Conservation (phyloP, 345 rosid genomes). For the Boechera divaricarpa region DNA sequence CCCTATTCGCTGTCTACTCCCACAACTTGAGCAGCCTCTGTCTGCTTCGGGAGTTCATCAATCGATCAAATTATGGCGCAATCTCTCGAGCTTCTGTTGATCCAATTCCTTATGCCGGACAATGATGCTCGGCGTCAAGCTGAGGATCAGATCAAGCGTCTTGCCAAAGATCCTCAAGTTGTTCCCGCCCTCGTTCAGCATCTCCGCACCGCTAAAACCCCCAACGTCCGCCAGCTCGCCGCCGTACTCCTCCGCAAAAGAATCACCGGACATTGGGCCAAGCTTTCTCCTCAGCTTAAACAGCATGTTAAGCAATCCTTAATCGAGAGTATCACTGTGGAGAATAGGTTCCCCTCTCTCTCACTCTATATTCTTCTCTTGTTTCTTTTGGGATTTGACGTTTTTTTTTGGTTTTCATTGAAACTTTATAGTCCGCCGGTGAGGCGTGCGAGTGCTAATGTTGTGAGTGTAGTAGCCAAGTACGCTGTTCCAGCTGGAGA, state of each 20-base stretch:
- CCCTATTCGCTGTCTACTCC: slow-evolving; percentile 39
- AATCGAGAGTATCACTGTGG: slow-evolving; percentile 91
- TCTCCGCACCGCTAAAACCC: slow-evolving; percentile 99
- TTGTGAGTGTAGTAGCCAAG: slow-evolving; percentile 91
- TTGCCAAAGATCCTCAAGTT: slow-evolving; percentile 97
- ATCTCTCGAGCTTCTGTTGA: slow-evolving; percentile 84
- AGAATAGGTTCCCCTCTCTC: slow-evolving; percentile 63
- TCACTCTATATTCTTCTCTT: not conserved
- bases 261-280: slow-evolving; percentile 99
- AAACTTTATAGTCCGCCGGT: slow-evolving; percentile 68
- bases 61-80: slow-evolving; percentile 66
- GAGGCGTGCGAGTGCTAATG: slow-evolving; percentile 98
- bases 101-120: slow-evolving; percentile 99
- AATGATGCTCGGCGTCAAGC: slow-evolving; percentile 98
- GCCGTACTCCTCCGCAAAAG: slow-evolving; percentile 99
- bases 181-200: slow-evolving; percentile 96
- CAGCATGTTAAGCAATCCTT: slow-evolving; percentile 85
- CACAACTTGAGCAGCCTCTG: slow-evolving; percentile 36
- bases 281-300: slow-evolving; percentile 82
- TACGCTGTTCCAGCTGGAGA: slow-evolving; percentile 96
- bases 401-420: not conserved
- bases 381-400: not conserved
- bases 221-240: slow-evolving; percentile 97
- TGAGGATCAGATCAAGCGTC: slow-evolving; percentile 94
- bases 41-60: slow-evolving; percentile 25